phyloP scores from a whole-genome alignment of 2,329 filamentous ascomycete genomes.

The Furcasterigmium furcatum region DNA sequence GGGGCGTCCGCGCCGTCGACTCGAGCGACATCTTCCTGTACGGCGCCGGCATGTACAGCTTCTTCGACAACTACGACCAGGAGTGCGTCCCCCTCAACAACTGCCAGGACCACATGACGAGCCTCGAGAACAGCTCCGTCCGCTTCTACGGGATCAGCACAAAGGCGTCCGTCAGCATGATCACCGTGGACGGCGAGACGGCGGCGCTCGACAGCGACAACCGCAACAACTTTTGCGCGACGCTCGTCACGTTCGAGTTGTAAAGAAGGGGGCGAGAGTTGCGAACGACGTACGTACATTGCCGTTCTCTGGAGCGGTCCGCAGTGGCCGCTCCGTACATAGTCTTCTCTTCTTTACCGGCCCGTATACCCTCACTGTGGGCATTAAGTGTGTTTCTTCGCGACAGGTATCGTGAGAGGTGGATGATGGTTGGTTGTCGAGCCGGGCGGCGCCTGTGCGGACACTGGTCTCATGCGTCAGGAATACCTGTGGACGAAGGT shows the following conservation, averaged over 20 bases:
- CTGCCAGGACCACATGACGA: slow-evolving; percentile 78
- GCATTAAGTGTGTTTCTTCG: too few relatives aligned
- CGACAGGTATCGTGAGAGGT: too few relatives aligned
- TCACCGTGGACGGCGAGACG: slow-evolving; percentile 56
- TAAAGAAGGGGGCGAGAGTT: slow-evolving; percentile 8
- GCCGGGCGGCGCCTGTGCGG: too few relatives aligned
- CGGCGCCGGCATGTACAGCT: slow-evolving; percentile 74
- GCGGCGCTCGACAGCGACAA: slow-evolving; percentile 57
- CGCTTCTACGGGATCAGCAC: slow-evolving; percentile 69
- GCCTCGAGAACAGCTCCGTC: slow-evolving; percentile 61
- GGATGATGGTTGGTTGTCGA: too few relatives aligned
- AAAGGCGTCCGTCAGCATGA: slow-evolving; percentile 72
- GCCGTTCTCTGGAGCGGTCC: too few relatives aligned
- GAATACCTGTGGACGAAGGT: too few relatives aligned
- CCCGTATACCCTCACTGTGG: too few relatives aligned
- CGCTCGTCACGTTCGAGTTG: slow-evolving; percentile 48
- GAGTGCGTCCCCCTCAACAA: slow-evolving; percentile 62
- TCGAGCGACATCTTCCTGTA: slow-evolving; percentile 67
- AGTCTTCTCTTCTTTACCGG: too few relatives aligned
- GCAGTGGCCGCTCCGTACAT: too few relatives aligned
- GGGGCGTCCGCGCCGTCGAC: slow-evolving; percentile 69
- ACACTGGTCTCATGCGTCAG: too few relatives aligned
- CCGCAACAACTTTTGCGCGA: slow-evolving; percentile 62
- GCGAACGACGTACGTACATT: too few relatives aligned
- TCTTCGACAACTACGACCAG: slow-evolving; percentile 80